Conservation (phyloP, 106 monocot genomes). For the Dioscorea alata region DNA sequence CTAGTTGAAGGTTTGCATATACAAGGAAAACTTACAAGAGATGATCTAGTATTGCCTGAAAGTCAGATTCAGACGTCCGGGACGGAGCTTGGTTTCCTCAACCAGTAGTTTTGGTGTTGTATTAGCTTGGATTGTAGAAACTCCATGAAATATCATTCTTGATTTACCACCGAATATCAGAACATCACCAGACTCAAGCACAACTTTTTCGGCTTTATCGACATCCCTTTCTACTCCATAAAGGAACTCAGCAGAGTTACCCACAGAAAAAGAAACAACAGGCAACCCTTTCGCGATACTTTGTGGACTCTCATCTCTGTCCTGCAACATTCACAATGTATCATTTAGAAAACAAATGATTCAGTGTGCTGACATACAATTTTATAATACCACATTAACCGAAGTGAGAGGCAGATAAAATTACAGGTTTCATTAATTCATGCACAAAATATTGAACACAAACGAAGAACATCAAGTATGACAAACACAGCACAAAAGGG, state of each 20-base stretch:
- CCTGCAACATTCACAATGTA: conserved; percentile 23
- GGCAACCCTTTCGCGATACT: conserved; percentile 43
- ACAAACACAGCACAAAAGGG: too few relatives aligned
- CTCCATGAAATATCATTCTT: conserved; percentile 52
- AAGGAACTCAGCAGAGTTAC: conserved; percentile 52
- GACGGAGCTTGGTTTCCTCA: conserved; percentile 29
- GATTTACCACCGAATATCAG: conserved; percentile 61
- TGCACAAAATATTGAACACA: too few relatives aligned
- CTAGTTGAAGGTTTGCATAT: too few relatives aligned
- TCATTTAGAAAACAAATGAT: too few relatives aligned
- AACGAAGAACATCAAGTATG: too few relatives aligned
- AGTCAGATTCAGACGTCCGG: conserved; percentile 59
- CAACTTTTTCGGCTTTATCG: conserved; percentile 23
- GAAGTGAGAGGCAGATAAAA: too few relatives aligned
- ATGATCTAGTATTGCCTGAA: conserved; percentile 43
- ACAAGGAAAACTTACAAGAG: too few relatives aligned
- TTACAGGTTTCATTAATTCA: too few relatives aligned
- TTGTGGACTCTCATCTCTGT: conserved; percentile 46
- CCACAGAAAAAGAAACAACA: conserved; percentile 67
- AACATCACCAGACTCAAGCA: conserved; percentile 63
- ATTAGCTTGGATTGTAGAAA: conserved; percentile 19
- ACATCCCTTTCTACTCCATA: conserved; percentile 33
- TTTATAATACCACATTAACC: too few relatives aligned
- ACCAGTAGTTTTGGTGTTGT: conserved; percentile 30
- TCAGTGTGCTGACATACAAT: too few relatives aligned